Evolutionary conservation across 169 alveolate species (phyloP), one percentile per base, ranked within the genome.

Genomic region (Cryptosporidium andersoni): DNA sequence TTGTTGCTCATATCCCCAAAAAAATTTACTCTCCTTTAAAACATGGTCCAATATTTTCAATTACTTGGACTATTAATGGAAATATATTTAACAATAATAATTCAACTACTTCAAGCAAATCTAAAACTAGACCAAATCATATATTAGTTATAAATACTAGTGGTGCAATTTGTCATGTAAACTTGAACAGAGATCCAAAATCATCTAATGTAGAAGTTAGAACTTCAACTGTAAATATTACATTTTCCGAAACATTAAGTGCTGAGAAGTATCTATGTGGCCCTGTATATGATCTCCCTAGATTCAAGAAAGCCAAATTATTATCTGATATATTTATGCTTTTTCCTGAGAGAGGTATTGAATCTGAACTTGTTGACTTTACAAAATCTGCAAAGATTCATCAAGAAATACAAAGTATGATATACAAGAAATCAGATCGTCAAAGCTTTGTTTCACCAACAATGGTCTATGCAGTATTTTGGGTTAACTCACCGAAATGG

Each of bases 321-420:
- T 74, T 74, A 3, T 37, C 85, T 11, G 14, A 34, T 14, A 58
- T 58, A 25, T 74, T 58, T 48, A 25, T 55, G 16, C 42, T 74
- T 45, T 74, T 56, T 42, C 85, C 85, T 4, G 85, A 74, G 55
- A 74, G 85, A 74, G 55, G 62, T 14, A 3, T 74, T n/a, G 74
- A 74, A 45, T 43, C 37, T 25, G 25, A 3, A 47, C 80, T 8
- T 14, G 34, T 62, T 11, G 14, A 14, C n/a, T 62, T 34, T 40
- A 62, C 42, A 62, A 62, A 14, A 36, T 9, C 25, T 25, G 25
- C 25, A 25, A 25, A 25, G 25, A 36, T 34, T 4, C 4, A 47
- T 3, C 42, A 47, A 60, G 48, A 60, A 60, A 1, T 60, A 34
- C 6, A 39, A 60, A 49, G 55, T 49, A 9, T 12, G 12, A 25